Percentiles rank a stretch among this genome's conserved stretches.
Evolutionary conservation across 2,329 filamentous ascomycete species (phyloP).

Genomic region (Penicillium sp.): DNA sequence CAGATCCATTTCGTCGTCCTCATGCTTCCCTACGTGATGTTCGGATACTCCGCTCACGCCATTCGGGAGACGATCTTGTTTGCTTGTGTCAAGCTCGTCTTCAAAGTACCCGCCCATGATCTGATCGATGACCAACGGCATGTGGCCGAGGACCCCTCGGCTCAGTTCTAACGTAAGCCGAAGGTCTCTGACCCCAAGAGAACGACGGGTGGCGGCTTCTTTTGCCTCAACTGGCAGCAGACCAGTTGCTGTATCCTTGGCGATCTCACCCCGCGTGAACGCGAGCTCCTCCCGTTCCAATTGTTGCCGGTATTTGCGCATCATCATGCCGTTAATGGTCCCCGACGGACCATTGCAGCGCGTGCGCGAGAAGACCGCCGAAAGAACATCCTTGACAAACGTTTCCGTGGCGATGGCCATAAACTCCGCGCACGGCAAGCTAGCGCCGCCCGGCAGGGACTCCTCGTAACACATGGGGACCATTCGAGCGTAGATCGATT

Average conservation of each 20-base stretch:
- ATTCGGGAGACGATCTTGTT: slow-evolving; percentile 29
- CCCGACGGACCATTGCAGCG: slow-evolving; percentile 55
- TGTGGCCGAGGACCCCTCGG: slow-evolving; percentile 68
- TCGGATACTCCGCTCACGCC: slow-evolving; percentile 15
- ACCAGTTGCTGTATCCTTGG: slow-evolving; percentile 64
- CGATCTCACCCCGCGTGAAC: slow-evolving; percentile 65
- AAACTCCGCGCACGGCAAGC: slow-evolving; percentile 51
- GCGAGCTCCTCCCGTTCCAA: slow-evolving; percentile 70
- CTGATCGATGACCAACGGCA: slow-evolving; percentile 66
- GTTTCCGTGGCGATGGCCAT: slow-evolving; percentile 58
- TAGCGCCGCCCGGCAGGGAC: slow-evolving; percentile 51
- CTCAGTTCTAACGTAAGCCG: slow-evolving; percentile 69
- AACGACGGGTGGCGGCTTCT: slow-evolving; percentile 63
- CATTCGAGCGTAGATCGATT: slow-evolving; percentile 54
- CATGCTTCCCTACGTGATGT: slow-evolving; percentile 11
- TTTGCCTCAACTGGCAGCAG: slow-evolving; percentile 76
- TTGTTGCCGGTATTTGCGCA: slow-evolving; percentile 68
- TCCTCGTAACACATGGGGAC: slow-evolving; percentile 62
- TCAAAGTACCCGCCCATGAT: slow-evolving; percentile 68
- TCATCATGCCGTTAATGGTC: slow-evolving; percentile 68
- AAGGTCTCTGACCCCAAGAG: slow-evolving; percentile 72
- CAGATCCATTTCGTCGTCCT: slow-evolving; percentile 36
- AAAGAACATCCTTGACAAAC: slow-evolving; percentile 57
- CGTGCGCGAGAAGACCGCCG: slow-evolving; percentile 50
- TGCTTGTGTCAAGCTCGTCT: slow-evolving; percentile 59